phyloP scores from a whole-genome alignment of 768 basidiomycete genomes.

The Tricholoma terreum region DNA sequence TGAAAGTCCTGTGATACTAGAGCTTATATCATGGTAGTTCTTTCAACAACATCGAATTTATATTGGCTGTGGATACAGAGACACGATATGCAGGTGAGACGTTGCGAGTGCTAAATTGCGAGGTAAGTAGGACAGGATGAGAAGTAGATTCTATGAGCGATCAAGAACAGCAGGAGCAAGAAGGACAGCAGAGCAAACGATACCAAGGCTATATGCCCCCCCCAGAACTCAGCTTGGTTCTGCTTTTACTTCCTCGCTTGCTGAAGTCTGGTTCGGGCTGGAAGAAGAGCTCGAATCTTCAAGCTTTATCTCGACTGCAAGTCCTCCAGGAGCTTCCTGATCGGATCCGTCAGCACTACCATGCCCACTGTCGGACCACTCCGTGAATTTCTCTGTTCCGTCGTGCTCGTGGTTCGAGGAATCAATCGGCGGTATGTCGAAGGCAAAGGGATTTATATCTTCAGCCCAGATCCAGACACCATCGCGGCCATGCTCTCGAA shows the following conservation, averaged over 20 bases:
- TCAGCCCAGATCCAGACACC: constrained; percentile 25
- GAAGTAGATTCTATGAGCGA: background rate
- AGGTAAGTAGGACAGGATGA: background rate
- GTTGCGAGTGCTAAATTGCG: background rate
- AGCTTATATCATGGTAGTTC: no score
- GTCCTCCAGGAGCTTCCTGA: background rate
- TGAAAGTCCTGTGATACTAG: no score
- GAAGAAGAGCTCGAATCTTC: background rate
- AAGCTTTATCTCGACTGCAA: constrained; percentile 3
- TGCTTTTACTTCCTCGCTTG: background rate
- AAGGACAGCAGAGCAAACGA: background rate
- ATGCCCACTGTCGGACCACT: background rate
- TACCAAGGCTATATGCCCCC: background rate
- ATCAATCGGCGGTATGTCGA: constrained; percentile 1
- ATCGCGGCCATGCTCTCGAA: constrained; percentile 30
- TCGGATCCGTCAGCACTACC: background rate
- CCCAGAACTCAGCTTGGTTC: background rate
- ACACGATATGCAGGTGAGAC: background rate
- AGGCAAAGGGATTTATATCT: constrained; percentile 16
- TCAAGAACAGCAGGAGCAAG: background rate
- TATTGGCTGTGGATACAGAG: background rate
- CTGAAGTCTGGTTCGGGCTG: background rate
- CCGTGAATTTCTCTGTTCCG: background rate
- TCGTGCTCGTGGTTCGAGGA: background rate
- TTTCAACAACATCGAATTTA: no score